Base-by-base conservation (phyloP, 108 stramenopile genomes). In the Cyclotella atomus region DNA sequence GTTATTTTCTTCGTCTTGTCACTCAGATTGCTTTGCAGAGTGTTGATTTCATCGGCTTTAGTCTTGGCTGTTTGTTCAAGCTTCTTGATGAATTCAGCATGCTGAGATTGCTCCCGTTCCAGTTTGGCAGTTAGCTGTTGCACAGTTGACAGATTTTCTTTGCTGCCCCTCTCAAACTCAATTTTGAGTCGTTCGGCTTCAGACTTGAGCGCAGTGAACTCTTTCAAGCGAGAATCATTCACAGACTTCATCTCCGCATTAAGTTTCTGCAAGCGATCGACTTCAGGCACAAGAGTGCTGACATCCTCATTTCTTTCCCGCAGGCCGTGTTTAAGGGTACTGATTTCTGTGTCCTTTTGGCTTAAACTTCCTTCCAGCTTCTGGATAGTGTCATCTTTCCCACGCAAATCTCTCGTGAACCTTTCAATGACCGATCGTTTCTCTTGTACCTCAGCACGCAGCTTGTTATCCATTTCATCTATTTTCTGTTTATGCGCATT, bases 261-360 rank as follows among this genome's bases (percentile, higher is more conserved):
- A 29, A 79, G 55, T 33, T 53, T 65, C 36, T 79, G 78, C 16
- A 79, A 59, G 35, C 78, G 70, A 50, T 70, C 71, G 19, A 79
- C 78, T 50, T 71, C 78, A 17, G 78, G 78, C 61, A 79, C 71
- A 46, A 79, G 78, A 32, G 59, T 36, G 61, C 63, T 63, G 0
- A 79, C 59, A 62, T 79, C 78, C 43, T 68, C 71, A 57, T 72
- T 68, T 46, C 71, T 67, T 52, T 68, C 52, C 12, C 59, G 35
- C 19, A 68, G 71, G 14, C 46, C 57, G 32, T 65, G 52, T 21
- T 79, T 71, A 29, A 79, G 71, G 32, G 55, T 57, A 9, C 32
- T 30, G 30, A 79, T 72, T 59, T 71, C 30, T 21, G 34, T 38
- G 38, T 79, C 78, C 43, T 71, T 79, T 16, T 24, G 6, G 27